These are phyloP conservation scores for Aspergillus taichungensis DNA, from an alignment of 495 filamentous ascomycete genomes.

Conservation along the genomic window DNA sequence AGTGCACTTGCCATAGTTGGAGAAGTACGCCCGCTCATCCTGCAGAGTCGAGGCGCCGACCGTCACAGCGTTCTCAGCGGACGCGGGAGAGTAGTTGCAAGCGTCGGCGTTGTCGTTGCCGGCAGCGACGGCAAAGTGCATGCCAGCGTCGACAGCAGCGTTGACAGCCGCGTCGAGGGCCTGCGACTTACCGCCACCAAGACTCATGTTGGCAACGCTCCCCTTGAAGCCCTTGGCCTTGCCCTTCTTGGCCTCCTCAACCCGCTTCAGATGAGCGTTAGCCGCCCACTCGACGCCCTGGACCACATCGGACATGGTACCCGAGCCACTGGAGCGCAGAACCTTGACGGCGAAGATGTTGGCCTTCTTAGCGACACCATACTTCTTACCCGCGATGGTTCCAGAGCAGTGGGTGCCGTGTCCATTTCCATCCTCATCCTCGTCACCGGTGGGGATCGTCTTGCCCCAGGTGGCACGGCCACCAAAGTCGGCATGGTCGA, in stretches of 20 bases:
- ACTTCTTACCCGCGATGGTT: slow-evolving; percentile 95
- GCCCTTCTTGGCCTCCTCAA: slow-evolving; percentile 66
- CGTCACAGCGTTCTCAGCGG: slow-evolving; percentile 86
- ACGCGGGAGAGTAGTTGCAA: slow-evolving; percentile 98
- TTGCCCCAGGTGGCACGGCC: slow-evolving; percentile 94
- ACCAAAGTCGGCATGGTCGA: slow-evolving; percentile 91
- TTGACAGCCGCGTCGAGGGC: slow-evolving; percentile 90
- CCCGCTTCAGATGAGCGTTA: slow-evolving; percentile 62
- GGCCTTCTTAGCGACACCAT: slow-evolving; percentile 98
- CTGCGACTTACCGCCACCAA: slow-evolving; percentile 90
- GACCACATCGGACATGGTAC: slow-evolving; percentile 97
- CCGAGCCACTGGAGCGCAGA: slow-evolving; percentile 91
- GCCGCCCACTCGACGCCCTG: slow-evolving; percentile 97
- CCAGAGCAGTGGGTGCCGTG: slow-evolving; percentile 99
- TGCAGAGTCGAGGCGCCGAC: slow-evolving; percentile 89
- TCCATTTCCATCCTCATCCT: slow-evolving; percentile 90
- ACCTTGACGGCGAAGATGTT: slow-evolving; percentile 97
- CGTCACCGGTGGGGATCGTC: slow-evolving; percentile 80
- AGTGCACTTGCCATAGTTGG: slow-evolving; percentile 99
- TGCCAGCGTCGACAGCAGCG: slow-evolving; percentile 77
- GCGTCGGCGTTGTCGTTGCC: slow-evolving; percentile 98
- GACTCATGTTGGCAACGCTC: slow-evolving; percentile 97
- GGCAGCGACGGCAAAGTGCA: slow-evolving; percentile 96
- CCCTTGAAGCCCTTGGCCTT: slow-evolving; percentile 94
- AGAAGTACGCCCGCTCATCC: slow-evolving; percentile 99